These are phyloP conservation scores for Diplodia corticola DNA, from an alignment of 2,329 filamentous ascomycete species.

Conservation along the genomic window DNA sequence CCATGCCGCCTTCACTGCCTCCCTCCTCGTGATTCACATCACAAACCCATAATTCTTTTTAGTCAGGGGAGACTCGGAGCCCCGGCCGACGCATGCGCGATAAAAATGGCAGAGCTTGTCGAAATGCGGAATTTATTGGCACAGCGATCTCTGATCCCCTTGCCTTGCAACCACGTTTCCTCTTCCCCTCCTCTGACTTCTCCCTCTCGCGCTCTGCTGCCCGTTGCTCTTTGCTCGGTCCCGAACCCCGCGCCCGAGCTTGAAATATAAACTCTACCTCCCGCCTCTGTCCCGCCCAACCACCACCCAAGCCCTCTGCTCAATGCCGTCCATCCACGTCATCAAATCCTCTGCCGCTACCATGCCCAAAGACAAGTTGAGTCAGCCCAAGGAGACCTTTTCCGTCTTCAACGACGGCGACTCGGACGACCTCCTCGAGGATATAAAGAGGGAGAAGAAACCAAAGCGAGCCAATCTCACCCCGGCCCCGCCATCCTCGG, in stretches of 20 bases:
- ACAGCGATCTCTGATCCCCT: conserved; percentile 5
- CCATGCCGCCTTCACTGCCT: not conserved
- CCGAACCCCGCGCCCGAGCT: not conserved
- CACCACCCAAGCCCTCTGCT: not conserved
- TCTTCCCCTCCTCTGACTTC: not conserved
- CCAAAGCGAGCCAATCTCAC: not conserved
- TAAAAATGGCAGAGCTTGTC: not conserved
- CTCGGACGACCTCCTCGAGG: conserved; percentile 15
- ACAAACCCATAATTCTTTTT: not conserved
- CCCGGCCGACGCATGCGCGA: not conserved
- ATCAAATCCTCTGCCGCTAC: conserved; percentile 2
- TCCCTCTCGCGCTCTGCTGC: too few relatives aligned
- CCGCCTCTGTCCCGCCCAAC: too few relatives aligned
- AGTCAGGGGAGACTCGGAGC: not conserved
- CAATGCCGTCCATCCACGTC: conserved; percentile 17
- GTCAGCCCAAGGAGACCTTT: conserved; percentile 18
- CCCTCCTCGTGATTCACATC: conserved; percentile 5
- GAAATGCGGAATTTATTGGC: not conserved
- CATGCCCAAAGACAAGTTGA: conserved; percentile 16
- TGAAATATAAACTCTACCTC: not conserved
- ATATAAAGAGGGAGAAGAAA: conserved; percentile 15
- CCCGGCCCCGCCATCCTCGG: not conserved
- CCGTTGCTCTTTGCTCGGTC: not conserved
- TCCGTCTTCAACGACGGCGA: conserved; percentile 20
- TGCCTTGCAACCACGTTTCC: not conserved